Conservation (phyloP, 305 asterid species). For the Fraxinus greggii region DNA sequence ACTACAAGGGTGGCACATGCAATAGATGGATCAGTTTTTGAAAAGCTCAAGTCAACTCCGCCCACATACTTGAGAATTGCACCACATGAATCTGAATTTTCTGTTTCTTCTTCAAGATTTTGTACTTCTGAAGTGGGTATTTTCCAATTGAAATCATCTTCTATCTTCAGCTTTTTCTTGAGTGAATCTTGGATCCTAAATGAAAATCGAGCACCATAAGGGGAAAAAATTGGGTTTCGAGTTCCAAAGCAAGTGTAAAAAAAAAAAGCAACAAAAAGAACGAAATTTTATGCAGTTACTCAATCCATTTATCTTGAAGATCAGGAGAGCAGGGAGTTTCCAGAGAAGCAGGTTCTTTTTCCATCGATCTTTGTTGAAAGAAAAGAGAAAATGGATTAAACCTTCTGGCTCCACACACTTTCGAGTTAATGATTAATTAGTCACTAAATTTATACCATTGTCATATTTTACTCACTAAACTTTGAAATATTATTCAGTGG, state of each 20-base stretch:
- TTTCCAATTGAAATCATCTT: conserved; percentile 62
- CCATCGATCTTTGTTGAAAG: conserved; percentile 17
- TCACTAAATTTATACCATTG: too few species aligned
- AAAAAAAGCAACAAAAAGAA: neutral
- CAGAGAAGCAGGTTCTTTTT: conserved; percentile 25
- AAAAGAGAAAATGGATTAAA: neutral
- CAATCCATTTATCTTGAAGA: conserved; percentile 41
- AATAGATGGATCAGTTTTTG: conserved; percentile 58
- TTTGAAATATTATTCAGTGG: too few species aligned
- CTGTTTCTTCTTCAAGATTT: conserved; percentile 23
- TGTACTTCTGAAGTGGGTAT: conserved; percentile 25
- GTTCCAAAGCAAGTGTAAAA: neutral
- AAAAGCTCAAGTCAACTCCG: conserved; percentile 89
- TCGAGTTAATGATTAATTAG: too few species aligned
- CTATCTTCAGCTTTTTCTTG: conserved; percentile 52
- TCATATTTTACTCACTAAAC: too few species aligned
- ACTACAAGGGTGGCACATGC: conserved; percentile 75
- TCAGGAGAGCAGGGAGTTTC: conserved; percentile 21
- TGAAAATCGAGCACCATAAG: neutral
- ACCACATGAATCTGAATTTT: conserved; percentile 21
- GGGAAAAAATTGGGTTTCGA: neutral
- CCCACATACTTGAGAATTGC: conserved; percentile 57
- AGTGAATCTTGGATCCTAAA: conserved; percentile 65
- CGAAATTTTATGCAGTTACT: conserved; percentile 28
- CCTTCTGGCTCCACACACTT: too few species aligned